Conservation (phyloP, 345 rosid species). For the Kernera saxatilis region DNA sequence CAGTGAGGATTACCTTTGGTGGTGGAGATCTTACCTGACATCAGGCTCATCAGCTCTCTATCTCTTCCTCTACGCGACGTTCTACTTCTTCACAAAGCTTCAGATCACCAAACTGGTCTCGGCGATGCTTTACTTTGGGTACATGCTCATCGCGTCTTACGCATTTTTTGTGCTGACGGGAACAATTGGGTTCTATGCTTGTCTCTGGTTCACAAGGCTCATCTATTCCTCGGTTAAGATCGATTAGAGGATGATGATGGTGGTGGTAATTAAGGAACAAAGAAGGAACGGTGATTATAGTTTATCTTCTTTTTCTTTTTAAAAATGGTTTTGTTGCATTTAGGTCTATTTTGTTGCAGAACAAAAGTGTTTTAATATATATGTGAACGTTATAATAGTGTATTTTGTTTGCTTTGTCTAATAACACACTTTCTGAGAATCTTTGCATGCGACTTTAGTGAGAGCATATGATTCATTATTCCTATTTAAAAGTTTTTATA, state of each 20-base stretch:
- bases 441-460: not conserved
- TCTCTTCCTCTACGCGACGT: constrained; percentile 74
- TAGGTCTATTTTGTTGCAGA: constrained; percentile 22
- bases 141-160: constrained; percentile 76
- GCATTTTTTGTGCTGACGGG: constrained; percentile 76
- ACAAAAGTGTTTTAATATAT: constrained; percentile 1
- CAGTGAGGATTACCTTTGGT: constrained; percentile 85
- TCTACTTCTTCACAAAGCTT: constrained; percentile 88
- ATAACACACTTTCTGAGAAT: not conserved
- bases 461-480: not conserved
- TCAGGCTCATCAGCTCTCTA: constrained; percentile 78
- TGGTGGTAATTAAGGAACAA: not conserved
- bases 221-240: constrained; percentile 85
- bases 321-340: constrained; percentile 21
- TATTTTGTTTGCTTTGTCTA: constrained; percentile 25
- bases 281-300: constrained; percentile 25
- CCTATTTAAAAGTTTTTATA: not conserved
- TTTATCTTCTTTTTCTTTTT: constrained; percentile 12
- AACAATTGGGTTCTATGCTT: constrained; percentile 73
- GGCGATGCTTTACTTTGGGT: constrained; percentile 64
- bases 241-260: constrained; percentile 32
- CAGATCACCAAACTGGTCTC: constrained; percentile 81
- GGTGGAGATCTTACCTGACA: constrained; percentile 90
- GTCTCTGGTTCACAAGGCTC: constrained; percentile 86
- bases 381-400: constrained; percentile 24